Conservation (phyloP, 2,329 filamentous ascomycete genomes). For the Apiospora arundinis region DNA sequence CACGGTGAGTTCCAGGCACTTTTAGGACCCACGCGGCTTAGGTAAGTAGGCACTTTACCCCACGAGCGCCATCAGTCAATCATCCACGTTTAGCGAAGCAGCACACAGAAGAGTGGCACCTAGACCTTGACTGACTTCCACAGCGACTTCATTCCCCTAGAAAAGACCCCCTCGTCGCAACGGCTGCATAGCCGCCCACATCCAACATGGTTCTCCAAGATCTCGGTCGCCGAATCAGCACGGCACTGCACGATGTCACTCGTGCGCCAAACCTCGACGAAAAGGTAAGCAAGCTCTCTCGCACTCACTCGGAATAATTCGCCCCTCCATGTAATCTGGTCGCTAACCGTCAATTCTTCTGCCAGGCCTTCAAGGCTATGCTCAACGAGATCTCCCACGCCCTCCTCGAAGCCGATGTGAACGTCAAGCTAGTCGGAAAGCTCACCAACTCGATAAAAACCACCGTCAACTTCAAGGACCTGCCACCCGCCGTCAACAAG, state of each 20-base stretch:
- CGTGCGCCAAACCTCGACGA: slow-evolving; percentile 93
- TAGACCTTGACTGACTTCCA: slow-evolving; percentile 2
- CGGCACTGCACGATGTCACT: slow-evolving; percentile 92
- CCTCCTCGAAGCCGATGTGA: slow-evolving; percentile 95
- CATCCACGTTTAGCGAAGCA: slow-evolving; percentile 14
- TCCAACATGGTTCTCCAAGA: slow-evolving; percentile 94
- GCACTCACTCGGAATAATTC: slow-evolving; percentile 22
- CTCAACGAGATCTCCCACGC: slow-evolving; percentile 97
- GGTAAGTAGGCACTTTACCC: slow-evolving; percentile 1
- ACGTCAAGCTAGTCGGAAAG: slow-evolving; percentile 88
- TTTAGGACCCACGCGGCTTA: neutral
- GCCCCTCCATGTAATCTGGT: slow-evolving; percentile 20
- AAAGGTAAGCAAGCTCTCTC: slow-evolving; percentile 66
- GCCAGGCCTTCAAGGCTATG: slow-evolving; percentile 93
- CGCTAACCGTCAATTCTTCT: slow-evolving; percentile 42
- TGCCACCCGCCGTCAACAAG: slow-evolving; percentile 93
- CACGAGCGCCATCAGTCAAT: slow-evolving; percentile 2
- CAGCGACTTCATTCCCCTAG: neutral
- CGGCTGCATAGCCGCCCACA: slow-evolving; percentile 19
- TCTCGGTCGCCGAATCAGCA: slow-evolving; percentile 96
- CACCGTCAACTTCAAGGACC: slow-evolving; percentile 92
- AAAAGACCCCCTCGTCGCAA: neutral
- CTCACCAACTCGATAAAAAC: slow-evolving; percentile 92
- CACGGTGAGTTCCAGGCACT: neutral
- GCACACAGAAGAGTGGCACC: slow-evolving; percentile 12